phyloP scores from a whole-genome alignment of 2,329 filamentous ascomycete genomes.

The Paraconiothyrium sp. region DNA sequence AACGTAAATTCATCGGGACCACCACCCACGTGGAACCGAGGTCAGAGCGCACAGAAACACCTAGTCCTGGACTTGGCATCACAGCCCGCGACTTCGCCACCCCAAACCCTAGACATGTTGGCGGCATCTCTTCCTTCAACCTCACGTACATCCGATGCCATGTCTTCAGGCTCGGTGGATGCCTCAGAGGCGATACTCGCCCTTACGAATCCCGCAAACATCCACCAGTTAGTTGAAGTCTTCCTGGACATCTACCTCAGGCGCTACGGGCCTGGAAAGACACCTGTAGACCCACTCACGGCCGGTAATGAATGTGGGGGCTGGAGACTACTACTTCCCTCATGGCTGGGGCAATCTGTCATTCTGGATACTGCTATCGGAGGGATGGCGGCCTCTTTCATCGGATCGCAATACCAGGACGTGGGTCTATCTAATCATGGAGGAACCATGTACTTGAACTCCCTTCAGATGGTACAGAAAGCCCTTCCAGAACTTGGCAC shows the following conservation, averaged over 20 bases:
- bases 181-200: conserved; percentile 13
- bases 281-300: conserved; percentile 18
- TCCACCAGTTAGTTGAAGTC: conserved; percentile 22
- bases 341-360: conserved; percentile 27
- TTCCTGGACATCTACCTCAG: conserved; percentile 32
- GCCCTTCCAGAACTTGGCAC: conserved; percentile 23
- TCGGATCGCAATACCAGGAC: conserved; percentile 30
- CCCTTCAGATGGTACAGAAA: conserved; percentile 30
- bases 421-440: conserved; percentile 20
- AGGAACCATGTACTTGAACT: conserved; percentile 25
- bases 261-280: conserved; percentile 21
- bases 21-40: conserved; percentile 31
- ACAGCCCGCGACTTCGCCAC: conserved; percentile 21
- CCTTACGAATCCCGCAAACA: conserved; percentile 20
- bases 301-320: conserved; percentile 27
- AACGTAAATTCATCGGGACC: conserved; percentile 30
- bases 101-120: conserved; percentile 13
- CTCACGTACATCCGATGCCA: neutral
- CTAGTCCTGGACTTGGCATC: conserved; percentile 31
- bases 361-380: conserved; percentile 33
- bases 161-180: conserved; percentile 8
- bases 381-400: conserved; percentile 27
- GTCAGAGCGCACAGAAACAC: conserved; percentile 32
- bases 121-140: conserved; percentile 5
- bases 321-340: conserved; percentile 28